These are phyloP conservation scores for Apiotrichum laibachii DNA, from an alignment of 1,284 basidiomycete genomes.

Conservation along the genomic window DNA sequence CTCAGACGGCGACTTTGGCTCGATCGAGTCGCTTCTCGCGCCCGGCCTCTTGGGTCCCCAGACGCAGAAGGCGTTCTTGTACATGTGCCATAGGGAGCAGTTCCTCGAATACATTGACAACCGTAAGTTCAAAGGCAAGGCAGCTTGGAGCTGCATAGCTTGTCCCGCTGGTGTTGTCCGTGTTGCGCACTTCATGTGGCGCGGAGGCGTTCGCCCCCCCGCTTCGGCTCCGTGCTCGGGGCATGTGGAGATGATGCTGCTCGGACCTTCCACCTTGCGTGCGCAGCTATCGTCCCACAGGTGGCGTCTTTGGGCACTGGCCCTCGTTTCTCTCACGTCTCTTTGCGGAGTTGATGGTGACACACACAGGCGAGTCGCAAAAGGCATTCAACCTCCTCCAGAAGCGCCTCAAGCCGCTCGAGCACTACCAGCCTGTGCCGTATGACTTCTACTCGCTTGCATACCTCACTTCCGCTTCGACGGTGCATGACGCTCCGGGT, in stretches of 20 bases:
- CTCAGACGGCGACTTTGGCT: conserved; percentile 54
- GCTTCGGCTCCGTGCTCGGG: no score
- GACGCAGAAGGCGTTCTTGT: conserved; percentile 55
- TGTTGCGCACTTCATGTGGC: no score
- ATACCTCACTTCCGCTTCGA: conserved; percentile 53
- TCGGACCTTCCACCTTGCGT: no score
- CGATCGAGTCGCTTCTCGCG: conserved; percentile 50
- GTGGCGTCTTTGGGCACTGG: no score
- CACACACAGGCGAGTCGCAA: conserved; percentile 42
- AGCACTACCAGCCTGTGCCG: conserved; percentile 56
- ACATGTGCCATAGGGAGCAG: conserved; percentile 47
- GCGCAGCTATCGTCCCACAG: no score
- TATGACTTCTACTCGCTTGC: conserved; percentile 55
- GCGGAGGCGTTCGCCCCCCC: no score
- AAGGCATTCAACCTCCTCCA: conserved; percentile 56
- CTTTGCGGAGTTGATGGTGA: not conserved
- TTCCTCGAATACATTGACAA: conserved; percentile 56
- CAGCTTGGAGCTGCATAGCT: no score
- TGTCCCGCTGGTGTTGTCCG: no score
- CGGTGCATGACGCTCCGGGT: conserved; percentile 54
- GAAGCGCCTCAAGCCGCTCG: conserved; percentile 55
- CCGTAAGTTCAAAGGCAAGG: conserved; percentile 33
- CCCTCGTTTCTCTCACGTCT: no score
- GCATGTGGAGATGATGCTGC: no score
- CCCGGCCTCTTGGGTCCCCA: conserved; percentile 50